A percentile compares a stretch with the other conserved stretches of the same genome.
phyloP scores from a whole-genome alignment of 2,329 filamentous ascomycete species.

The Biscogniauxia sp. region DNA sequence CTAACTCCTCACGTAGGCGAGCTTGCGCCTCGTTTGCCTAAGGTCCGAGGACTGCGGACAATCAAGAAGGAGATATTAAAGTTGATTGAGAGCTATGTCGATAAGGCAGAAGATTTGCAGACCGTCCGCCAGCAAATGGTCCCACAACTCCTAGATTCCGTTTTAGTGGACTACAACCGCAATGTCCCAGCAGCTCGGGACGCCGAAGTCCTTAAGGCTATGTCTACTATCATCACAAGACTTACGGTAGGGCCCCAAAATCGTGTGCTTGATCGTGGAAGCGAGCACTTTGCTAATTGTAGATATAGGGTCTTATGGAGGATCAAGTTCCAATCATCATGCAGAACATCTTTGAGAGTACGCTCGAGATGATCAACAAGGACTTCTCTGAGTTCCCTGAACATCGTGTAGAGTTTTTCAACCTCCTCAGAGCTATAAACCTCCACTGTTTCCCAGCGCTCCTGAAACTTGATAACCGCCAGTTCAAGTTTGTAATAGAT shows the following conservation, averaged over 20 bases:
- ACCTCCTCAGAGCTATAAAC: slow-evolving; percentile 92
- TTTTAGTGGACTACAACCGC: slow-evolving; percentile 93
- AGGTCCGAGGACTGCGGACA: slow-evolving; percentile 88
- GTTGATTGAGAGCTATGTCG: slow-evolving; percentile 95
- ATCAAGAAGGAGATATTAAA: slow-evolving; percentile 99
- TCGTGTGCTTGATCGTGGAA: background rate
- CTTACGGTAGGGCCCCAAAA: slow-evolving; percentile 75
- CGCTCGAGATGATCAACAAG: slow-evolving; percentile 99
- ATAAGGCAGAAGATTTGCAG: slow-evolving; percentile 94
- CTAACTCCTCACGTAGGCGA: slow-evolving; percentile 58
- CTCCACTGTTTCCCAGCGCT: slow-evolving; percentile 94
- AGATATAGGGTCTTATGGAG: slow-evolving; percentile 80
- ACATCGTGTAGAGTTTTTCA: slow-evolving; percentile 99
- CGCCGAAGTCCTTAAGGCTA: slow-evolving; percentile 93
- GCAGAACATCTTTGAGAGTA: slow-evolving; percentile 98
- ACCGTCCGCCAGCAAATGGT: slow-evolving; percentile 93
- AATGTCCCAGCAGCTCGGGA: slow-evolving; percentile 95
- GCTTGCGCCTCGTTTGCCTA: slow-evolving; percentile 95
- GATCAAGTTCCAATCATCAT: slow-evolving; percentile 97
- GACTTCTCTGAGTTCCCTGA: slow-evolving; percentile 99
- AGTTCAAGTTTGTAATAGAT: slow-evolving; percentile 99
- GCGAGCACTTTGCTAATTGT: slow-evolving; percentile 15
- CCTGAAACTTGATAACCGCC: slow-evolving; percentile 88
- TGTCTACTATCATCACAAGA: slow-evolving; percentile 96
- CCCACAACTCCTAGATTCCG: slow-evolving; percentile 89